Evolutionary conservation across 164 flowering plant genomes (phyloP).

Genomic region (Piper betle): DNA sequence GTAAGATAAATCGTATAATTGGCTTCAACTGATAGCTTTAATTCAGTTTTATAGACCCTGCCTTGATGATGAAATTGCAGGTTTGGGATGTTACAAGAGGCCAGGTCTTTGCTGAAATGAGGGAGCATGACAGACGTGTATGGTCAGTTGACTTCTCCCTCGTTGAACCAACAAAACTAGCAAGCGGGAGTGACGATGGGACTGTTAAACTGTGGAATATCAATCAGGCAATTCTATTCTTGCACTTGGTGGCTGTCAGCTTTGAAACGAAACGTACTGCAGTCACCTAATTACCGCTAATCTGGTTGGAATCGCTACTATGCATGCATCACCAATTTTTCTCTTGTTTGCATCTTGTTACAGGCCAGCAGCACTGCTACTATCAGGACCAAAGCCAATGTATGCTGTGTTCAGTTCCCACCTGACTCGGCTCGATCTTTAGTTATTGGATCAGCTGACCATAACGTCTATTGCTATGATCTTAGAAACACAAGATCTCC

Average conservation of each 20-base stretch:
- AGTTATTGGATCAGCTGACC: constrained; percentile 98
- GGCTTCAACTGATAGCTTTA: not conserved
- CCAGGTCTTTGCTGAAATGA: constrained; percentile 63
- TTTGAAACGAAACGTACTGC: constrained; percentile 88
- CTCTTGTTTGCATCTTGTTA: constrained; percentile 38
- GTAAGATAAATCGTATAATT: constrained; percentile 22
- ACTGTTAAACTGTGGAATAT: constrained; percentile 97
- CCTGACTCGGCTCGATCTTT: constrained; percentile 61
- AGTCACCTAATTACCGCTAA: constrained; percentile 27
- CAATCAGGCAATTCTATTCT: constrained; percentile 98
- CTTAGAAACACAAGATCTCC: constrained; percentile 66
- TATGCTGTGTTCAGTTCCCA: constrained; percentile 94
- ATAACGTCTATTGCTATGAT: constrained; percentile 79
- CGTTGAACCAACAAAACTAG: constrained; percentile 85
- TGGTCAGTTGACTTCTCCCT: constrained; percentile 93
- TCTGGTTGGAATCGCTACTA: not conserved
- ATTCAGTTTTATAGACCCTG: too few relatives aligned
- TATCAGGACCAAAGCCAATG: constrained; percentile 85
- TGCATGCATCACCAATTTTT: constrained; percentile 11
- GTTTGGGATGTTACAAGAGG: constrained; percentile 91
- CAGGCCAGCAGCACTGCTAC: constrained; percentile 84
- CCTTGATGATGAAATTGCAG: constrained; percentile 26
- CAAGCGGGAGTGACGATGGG: constrained; percentile 96
- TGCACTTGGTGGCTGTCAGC: constrained; percentile 87
- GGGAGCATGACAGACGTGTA: constrained; percentile 87